Base-by-base conservation (phyloP, 208 protist species). In the Trypanosoma theileri region DNA sequence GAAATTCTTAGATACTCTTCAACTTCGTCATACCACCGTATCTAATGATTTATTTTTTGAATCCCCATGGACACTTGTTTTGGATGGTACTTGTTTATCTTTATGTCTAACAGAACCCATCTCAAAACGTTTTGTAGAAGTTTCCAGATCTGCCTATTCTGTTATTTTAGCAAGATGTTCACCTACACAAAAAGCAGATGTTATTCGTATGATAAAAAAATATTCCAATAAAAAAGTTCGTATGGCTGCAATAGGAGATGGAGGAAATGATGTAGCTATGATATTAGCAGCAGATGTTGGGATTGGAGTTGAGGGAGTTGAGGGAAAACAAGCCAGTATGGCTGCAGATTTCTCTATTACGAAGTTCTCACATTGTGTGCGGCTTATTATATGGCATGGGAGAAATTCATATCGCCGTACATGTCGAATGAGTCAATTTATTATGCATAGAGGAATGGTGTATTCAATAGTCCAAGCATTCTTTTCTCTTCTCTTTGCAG, bases 241-340 rank as follows among this genome's bases (percentile, higher is more conserved):
- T 42, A 94, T 93, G 55, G 81, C 92, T 31, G 98, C 98, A 2
- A 99, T 99, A 60, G 98, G 98, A 24, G 98, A 99, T 81, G 98
- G 98, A 55, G 98, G 97, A 57, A 99, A 99, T 78, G 98, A 99
- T 71, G 98, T 99, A 3, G 81, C 82, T 10, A 99, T 99, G 98
- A 96, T 95, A 62, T 74, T 86, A 44, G 94, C 90, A 2, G 96
- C 97, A 44, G 88, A 99, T 74, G 94, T 98, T n/a, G 97, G 98
- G 45, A 86, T 99, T 50, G 98, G 98, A 40, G 98, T 99, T 69
- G 97, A 98, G 42, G 98, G 98, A 16, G 97, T 97, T 70, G 98
- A 99, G 74, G 98, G 98, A 35, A 98, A 94, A 65, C 98, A 99
- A 77, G 98, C 98, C 16, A 97, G 95, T 44, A 89, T 99, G 62